These are phyloP conservation scores for Urochloa ruziziensis DNA, from an alignment of 176 grass and related monocot genomes.

Conservation along the genomic window DNA sequence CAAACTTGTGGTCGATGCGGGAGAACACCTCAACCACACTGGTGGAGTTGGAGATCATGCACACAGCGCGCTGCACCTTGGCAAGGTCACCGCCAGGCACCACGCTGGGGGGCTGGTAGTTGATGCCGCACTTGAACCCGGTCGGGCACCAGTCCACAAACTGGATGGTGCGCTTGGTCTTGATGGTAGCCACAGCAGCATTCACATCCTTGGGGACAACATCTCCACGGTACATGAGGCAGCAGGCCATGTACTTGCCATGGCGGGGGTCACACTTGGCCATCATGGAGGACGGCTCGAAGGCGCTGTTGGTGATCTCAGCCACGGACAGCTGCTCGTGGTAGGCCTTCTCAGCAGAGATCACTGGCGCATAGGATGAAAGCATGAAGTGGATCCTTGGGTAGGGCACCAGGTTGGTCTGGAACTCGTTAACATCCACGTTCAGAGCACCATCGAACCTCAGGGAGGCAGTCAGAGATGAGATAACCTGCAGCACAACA, in stretches of 20 bases:
- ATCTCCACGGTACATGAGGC: conserved; percentile 43
- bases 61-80: conserved; percentile 47
- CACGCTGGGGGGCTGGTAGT: conserved; percentile 47
- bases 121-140: conserved; percentile 49
- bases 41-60: conserved; percentile 57
- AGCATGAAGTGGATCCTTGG: not conserved
- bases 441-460: not conserved
- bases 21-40: conserved; percentile 47
- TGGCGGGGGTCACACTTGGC: not conserved
- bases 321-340: not conserved
- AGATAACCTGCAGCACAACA: not conserved
- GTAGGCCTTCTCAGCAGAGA: not conserved
- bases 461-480: not conserved
- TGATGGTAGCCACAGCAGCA: conserved; percentile 36
- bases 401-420: not conserved
- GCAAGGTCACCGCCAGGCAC: conserved; percentile 40
- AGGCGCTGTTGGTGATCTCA: not conserved
- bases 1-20: conserved; percentile 46
- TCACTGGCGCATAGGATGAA: not conserved
- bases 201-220: conserved; percentile 48
- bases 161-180: conserved; percentile 53
- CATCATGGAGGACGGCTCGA: not conserved
- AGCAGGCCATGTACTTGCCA: conserved; percentile 30
- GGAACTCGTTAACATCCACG: not conserved
- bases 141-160: conserved; percentile 44